These are phyloP conservation scores for Asterionellopsis glacialis DNA, from an alignment of 108 stramenopile genomes.

Conservation along the genomic window DNA sequence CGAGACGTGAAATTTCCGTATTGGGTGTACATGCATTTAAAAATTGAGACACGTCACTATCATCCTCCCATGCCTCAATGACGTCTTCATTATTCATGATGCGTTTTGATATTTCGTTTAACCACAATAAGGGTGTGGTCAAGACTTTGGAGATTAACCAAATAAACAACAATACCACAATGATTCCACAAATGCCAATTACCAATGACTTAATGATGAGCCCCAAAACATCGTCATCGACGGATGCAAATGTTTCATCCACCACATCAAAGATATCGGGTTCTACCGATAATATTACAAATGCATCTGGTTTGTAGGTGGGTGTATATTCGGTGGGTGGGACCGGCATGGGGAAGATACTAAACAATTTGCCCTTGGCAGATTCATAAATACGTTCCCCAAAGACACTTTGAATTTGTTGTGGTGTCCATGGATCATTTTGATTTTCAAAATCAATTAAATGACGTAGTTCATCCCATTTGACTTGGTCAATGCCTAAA, in stretches of 20 bases:
- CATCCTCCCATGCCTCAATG: slow-evolving; percentile 7
- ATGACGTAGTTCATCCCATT: too few relatives aligned
- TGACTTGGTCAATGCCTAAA: too few relatives aligned
- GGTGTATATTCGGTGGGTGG: slow-evolving; percentile 34
- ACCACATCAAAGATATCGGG: slow-evolving; percentile 11
- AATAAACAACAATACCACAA: slow-evolving; percentile 28
- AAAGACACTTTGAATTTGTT: too few relatives aligned
- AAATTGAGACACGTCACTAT: neutral
- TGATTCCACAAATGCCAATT: slow-evolving; percentile 28
- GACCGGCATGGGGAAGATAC: slow-evolving; percentile 21
- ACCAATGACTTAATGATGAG: slow-evolving; percentile 14
- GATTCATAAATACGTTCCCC: slow-evolving; percentile 3
- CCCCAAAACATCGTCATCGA: slow-evolving; percentile 23
- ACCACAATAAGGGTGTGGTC: slow-evolving; percentile 47
- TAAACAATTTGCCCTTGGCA: slow-evolving; percentile 11
- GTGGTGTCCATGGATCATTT: too few relatives aligned
- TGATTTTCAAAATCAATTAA: too few relatives aligned
- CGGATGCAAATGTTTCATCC: slow-evolving; percentile 19
- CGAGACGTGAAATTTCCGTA: slow-evolving; percentile 42
- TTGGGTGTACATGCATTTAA: slow-evolving; percentile 27
- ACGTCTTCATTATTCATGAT: slow-evolving; percentile 31
- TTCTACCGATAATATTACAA: slow-evolving; percentile 19
- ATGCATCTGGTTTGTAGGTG: slow-evolving; percentile 34
- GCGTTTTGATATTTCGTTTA: slow-evolving; percentile 27
- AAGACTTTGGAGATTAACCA: slow-evolving; percentile 22